Evolutionary conservation across 768 basidiomycete genomes (phyloP).

Genomic region (Rubroboletus pulcherrimus): DNA sequence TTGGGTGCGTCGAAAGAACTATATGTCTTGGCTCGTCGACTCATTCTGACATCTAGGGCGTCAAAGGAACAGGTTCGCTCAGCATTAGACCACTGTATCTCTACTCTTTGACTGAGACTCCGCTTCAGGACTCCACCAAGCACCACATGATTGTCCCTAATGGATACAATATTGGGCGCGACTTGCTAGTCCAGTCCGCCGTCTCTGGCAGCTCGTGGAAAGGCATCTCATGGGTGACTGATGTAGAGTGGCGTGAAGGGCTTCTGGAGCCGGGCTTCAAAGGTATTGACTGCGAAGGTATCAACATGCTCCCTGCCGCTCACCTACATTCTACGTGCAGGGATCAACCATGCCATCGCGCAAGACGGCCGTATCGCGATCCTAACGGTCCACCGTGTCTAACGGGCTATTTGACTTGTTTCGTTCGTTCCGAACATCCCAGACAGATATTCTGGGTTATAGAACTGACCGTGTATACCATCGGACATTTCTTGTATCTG

Average conservation of each 20-base stretch:
- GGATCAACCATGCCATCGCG: slow-evolving; percentile 75
- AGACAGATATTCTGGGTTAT: neutral
- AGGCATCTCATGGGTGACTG: slow-evolving; percentile 69
- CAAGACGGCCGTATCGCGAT: slow-evolving; percentile 83
- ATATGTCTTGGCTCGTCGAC: neutral
- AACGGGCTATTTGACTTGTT: slow-evolving; percentile 1
- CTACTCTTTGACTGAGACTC: slow-evolving; percentile 1
- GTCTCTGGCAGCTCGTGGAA: slow-evolving; percentile 57
- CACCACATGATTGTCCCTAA: slow-evolving; percentile 72
- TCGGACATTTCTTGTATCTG: neutral
- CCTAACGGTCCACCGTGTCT: slow-evolving; percentile 58
- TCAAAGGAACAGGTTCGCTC: slow-evolving; percentile 63
- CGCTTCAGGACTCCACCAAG: slow-evolving; percentile 47
- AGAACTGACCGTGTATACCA: slow-evolving; percentile 15
- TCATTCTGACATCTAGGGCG: slow-evolving; percentile 39
- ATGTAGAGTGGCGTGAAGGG: slow-evolving; percentile 71
- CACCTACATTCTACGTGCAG: slow-evolving; percentile 34
- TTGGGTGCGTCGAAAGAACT: slow-evolving; percentile 50
- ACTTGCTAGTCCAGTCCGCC: slow-evolving; percentile 71
- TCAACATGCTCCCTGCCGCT: neutral
- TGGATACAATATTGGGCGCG: slow-evolving; percentile 81
- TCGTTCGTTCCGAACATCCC: neutral
- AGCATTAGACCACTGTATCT: neutral
- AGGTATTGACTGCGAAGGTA: slow-evolving; percentile 40
- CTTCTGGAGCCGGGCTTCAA: slow-evolving; percentile 64